These are phyloP conservation scores for Leishmania aethiopica DNA, from an alignment of 208 protist genomes.

Conservation along the genomic window DNA sequence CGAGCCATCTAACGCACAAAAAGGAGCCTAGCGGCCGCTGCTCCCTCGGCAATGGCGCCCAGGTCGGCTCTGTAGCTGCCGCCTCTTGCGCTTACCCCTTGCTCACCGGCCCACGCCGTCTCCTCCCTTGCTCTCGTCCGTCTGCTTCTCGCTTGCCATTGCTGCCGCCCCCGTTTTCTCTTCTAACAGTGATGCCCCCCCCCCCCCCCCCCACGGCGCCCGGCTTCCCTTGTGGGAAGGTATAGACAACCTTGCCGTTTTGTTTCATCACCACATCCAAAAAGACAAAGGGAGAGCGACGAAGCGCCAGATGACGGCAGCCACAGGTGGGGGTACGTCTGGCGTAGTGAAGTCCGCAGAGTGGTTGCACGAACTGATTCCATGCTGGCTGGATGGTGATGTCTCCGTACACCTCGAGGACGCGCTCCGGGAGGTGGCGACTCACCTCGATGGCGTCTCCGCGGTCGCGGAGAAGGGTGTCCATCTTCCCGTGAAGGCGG, in stretches of 20 bases:
- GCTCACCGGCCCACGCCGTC: neutral
- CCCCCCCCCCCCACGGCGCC: neutral
- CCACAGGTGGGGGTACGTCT: neutral
- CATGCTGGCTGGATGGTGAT: slow-evolving; percentile 9
- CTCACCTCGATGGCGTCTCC: neutral
- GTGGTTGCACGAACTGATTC: slow-evolving; percentile 5
- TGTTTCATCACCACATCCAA: neutral
- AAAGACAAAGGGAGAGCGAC: neutral
- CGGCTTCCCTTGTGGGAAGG: neutral
- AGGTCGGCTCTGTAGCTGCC: neutral
- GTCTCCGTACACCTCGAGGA: neutral
- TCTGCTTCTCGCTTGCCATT: neutral
- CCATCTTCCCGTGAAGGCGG: slow-evolving; percentile 44
- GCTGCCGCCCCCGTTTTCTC: neutral
- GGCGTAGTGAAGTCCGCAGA: slow-evolving; percentile 5
- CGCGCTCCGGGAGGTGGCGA: neutral
- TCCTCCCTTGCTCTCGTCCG: neutral
- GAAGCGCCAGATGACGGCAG: neutral
- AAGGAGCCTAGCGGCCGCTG: neutral
- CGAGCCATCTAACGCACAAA: neutral
- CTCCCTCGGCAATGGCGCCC: neutral
- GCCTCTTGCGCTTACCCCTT: neutral
- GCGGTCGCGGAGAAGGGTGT: neutral
- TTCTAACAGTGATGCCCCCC: neutral
- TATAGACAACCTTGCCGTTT: neutral